phyloP scores from a whole-genome alignment of 352 stramenopile genomes.

The Phytophthora multivora region DNA sequence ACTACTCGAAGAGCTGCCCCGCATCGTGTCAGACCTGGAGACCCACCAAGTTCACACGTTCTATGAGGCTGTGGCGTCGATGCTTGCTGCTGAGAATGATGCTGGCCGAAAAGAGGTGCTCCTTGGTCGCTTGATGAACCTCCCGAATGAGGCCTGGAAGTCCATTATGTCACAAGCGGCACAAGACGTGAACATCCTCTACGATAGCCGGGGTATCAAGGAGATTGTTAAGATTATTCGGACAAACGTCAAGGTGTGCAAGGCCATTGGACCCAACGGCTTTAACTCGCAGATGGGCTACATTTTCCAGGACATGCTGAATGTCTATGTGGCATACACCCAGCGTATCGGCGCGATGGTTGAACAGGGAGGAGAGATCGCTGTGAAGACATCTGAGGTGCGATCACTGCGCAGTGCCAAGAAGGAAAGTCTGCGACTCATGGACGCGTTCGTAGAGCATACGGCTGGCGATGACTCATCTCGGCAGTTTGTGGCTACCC shows the following conservation, averaged over 20 bases:
- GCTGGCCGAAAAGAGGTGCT: constrained; percentile 90
- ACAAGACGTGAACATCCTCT: constrained; percentile 80
- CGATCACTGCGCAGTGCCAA: constrained; percentile 95
- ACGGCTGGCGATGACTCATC: constrained; percentile 69
- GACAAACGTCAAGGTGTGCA: constrained; percentile 97
- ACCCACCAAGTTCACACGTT: constrained; percentile 99
- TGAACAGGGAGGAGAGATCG: constrained; percentile 91
- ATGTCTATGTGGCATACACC: constrained; percentile 99
- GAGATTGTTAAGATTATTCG: constrained; percentile 98
- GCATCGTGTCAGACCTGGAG: constrained; percentile 97
- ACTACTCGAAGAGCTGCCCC: constrained; percentile 93
- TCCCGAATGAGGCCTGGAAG: constrained; percentile 93
- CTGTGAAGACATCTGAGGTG: constrained; percentile 94
- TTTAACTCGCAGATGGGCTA: constrained; percentile 98
- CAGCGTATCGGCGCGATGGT: constrained; percentile 94
- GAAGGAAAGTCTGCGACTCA: constrained; percentile 95
- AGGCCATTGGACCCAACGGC: constrained; percentile 92
- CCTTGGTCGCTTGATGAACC: constrained; percentile 95
- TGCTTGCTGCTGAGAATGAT: constrained; percentile 80
- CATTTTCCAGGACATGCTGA: constrained; percentile 99
- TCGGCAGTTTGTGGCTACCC: constrained; percentile 86
- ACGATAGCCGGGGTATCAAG: constrained; percentile 79
- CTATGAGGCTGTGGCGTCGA: constrained; percentile 97
- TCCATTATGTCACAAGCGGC: constrained; percentile 83
- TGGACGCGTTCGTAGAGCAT: constrained; percentile 96